Evolutionary conservation across 129 eudicot species (phyloP).

Genomic region (Rutidosis leptorrhynchoides): DNA sequence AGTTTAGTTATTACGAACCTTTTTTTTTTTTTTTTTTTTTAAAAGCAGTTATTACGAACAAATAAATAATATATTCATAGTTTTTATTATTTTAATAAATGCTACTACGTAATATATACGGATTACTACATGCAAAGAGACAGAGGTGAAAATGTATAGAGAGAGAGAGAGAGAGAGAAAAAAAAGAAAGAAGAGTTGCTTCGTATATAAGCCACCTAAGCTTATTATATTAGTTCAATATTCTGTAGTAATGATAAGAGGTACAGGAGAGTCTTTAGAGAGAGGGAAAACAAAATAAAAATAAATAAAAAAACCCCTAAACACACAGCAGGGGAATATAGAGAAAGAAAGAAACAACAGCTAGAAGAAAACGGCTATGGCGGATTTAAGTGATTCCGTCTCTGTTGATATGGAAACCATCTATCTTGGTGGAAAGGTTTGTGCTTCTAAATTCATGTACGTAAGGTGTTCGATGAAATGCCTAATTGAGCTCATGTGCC

Average conservation of each 20-base stretch:
- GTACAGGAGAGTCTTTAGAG: slow-evolving; percentile 23
- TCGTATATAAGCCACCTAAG: slow-evolving; percentile 69
- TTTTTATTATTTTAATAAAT: too few species aligned
- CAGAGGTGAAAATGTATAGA: not conserved
- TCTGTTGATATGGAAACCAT: slow-evolving; percentile 88
- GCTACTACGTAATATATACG: too few species aligned
- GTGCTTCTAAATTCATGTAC: not conserved
- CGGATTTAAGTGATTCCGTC: slow-evolving; percentile 73
- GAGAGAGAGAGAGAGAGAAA: not conserved
- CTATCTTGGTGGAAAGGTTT: slow-evolving; percentile 93
- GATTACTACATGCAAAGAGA: not conserved
- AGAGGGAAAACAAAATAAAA: slow-evolving; percentile 11
- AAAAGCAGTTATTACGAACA: too few species aligned
- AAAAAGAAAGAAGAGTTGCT: slow-evolving; percentile 45
- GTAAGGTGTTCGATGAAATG: slow-evolving; percentile 15
- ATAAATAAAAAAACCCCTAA: slow-evolving; percentile 2
- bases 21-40: not conserved
- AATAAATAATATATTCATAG: not conserved
- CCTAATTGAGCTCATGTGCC: not conserved
- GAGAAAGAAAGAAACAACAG: slow-evolving; percentile 18
- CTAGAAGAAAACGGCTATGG: slow-evolving; percentile 56
- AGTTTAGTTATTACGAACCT: too few species aligned
- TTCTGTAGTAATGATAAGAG: too few species aligned
- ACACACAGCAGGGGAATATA: slow-evolving; percentile 9
- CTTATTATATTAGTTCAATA: slow-evolving; percentile 31